Evolutionary conservation across 257 asterid species (phyloP).

Genomic region (Lavandula angustifolia): DNA sequence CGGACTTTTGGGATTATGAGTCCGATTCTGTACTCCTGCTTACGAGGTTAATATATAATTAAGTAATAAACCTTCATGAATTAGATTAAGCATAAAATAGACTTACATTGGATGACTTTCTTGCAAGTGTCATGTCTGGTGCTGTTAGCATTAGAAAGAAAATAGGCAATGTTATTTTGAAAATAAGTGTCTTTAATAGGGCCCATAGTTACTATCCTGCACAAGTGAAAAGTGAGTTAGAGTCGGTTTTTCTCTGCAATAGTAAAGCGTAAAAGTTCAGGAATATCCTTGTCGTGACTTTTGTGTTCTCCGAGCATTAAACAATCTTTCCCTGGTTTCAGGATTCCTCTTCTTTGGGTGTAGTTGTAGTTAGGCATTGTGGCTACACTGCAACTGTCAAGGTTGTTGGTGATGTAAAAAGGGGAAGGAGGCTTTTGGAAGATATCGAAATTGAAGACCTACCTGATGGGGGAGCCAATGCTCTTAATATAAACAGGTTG

Average conservation of each 20-base stretch:
- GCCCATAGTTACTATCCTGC: neutral
- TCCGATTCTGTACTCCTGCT: neutral
- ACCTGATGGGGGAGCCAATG: constrained; percentile 91
- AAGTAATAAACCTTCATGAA: neutral
- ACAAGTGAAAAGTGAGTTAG: neutral
- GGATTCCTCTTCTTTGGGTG: constrained; percentile 85
- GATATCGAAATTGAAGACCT: constrained; percentile 77
- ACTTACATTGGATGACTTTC: constrained; percentile 1
- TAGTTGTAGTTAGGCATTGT: constrained; percentile 71
- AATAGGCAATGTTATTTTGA: neutral
- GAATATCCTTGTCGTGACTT: constrained; percentile 6
- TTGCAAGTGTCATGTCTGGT: neutral
- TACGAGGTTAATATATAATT: neutral
- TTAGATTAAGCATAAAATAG: neutral
- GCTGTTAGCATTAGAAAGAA: constrained; percentile 12
- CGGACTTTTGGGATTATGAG: neutral
- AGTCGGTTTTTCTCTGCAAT: constrained; percentile 5
- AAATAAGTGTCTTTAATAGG: neutral
- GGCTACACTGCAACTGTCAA: constrained; percentile 85
- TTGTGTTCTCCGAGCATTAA: constrained; percentile 35
- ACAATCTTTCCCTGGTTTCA: constrained; percentile 39
- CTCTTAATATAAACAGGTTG: constrained; percentile 92
- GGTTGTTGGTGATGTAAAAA: constrained; percentile 63
- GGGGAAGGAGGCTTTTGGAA: constrained; percentile 46
- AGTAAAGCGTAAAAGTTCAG: too few relatives aligned